A percentile compares a stretch with the other conserved stretches of the same genome.
Conservation (phyloP, 208 protist species). For the Trypanosomatidae sp. region DNA sequence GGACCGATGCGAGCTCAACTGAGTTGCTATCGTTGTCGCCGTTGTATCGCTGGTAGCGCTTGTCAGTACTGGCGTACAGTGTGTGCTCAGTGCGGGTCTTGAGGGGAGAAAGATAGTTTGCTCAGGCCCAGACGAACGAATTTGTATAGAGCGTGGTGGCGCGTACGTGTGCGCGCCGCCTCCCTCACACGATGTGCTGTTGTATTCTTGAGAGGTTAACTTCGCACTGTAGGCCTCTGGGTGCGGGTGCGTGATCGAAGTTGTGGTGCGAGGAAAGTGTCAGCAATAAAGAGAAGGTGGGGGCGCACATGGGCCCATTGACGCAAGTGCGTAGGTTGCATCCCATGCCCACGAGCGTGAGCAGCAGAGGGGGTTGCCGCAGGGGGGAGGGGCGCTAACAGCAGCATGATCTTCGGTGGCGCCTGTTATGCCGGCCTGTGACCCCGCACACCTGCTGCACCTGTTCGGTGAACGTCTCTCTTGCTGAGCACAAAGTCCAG, state of each 20-base stretch:
- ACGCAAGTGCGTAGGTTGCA: not conserved
- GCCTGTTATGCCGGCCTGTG: not conserved
- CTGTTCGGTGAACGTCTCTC: not conserved
- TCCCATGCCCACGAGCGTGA: not conserved
- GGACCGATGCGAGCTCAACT: slow-evolving; percentile 9
- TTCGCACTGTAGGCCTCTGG: not conserved
- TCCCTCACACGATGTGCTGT: not conserved
- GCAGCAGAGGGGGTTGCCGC: not conserved
- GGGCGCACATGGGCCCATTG: not conserved
- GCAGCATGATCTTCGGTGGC: not conserved
- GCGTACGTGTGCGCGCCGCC: not conserved
- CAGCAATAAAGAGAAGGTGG: not conserved
- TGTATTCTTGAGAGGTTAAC: not conserved
- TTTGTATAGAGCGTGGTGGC: not conserved
- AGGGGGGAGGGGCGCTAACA: not conserved
- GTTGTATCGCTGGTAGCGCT: not conserved
- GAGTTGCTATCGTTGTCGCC: slow-evolving; percentile 5
- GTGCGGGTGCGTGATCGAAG: not conserved
- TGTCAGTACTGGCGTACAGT: not conserved
- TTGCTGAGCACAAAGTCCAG: not conserved
- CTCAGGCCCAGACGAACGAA: not conserved
- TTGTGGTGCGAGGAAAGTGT: not conserved
- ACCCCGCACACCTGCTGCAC: not conserved
- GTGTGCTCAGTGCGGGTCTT: not conserved
- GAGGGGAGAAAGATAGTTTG: not conserved